Conservation (phyloP, 1,284 basidiomycete species). For the Naganishia sp. region DNA sequence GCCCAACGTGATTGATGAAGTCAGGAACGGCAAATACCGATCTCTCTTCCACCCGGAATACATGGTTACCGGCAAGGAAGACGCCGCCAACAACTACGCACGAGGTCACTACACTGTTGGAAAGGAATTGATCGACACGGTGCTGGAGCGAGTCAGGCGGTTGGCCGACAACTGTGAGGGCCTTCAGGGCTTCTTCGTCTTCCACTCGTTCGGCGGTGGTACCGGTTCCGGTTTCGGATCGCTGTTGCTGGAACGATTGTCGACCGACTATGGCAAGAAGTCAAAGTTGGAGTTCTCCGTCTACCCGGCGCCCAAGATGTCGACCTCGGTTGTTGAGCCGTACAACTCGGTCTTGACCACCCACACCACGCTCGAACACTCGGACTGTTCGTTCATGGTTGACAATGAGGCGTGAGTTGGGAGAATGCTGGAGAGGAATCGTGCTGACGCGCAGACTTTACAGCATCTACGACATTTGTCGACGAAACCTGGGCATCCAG, state of each 20-base stretch:
- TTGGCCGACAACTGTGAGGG: constrained; percentile 97
- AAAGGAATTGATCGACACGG: constrained; percentile 85
- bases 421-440: not conserved
- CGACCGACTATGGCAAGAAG: constrained; percentile 98
- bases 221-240: constrained; percentile 99
- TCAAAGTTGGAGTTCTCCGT: constrained; percentile 99
- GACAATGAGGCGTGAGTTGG: constrained; percentile 77
- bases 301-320: constrained; percentile 91
- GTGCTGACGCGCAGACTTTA: not conserved
- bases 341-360: constrained; percentile 99
- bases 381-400: constrained; percentile 99
- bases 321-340: constrained; percentile 96
- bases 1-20: constrained; percentile 94
- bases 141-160: constrained; percentile 94
- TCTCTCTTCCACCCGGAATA: constrained; percentile 98
- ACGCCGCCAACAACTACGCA: constrained; percentile 99
- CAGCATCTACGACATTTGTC: constrained; percentile 97
- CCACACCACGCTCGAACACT: constrained; percentile 98
- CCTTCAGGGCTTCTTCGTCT: constrained; percentile 99
- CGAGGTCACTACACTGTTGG: constrained; percentile 98
- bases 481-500: constrained; percentile 83
- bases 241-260: constrained; percentile 91
- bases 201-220: constrained; percentile 99
- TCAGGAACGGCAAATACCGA: constrained; percentile 91
- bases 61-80: constrained; percentile 98